Conservation (phyloP, 2,329 filamentous ascomycete species). For the Aspergillus sp. region DNA sequence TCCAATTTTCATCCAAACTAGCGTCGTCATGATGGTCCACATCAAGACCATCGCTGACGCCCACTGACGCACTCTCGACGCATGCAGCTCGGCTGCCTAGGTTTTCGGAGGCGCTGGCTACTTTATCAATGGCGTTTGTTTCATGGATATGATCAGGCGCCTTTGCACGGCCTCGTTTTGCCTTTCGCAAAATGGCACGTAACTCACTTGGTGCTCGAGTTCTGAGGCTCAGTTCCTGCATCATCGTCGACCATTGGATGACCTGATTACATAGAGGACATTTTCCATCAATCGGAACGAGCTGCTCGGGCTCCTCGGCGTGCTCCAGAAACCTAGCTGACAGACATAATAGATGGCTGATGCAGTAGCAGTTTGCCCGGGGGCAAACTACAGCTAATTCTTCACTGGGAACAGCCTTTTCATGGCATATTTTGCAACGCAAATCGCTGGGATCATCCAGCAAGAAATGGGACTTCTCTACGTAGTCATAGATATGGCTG, state of each 20-base stretch:
- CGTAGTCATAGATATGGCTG: conserved; percentile 48
- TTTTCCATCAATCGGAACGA: conserved; percentile 68
- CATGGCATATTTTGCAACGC: conserved; percentile 55
- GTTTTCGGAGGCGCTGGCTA: neutral
- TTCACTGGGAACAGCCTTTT: conserved; percentile 37
- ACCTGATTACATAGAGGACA: conserved; percentile 70
- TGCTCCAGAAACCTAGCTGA: conserved; percentile 54
- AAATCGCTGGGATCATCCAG: conserved; percentile 41
- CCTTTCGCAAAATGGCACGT: conserved; percentile 64
- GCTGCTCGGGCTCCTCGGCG: conserved; percentile 34
- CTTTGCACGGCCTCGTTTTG: conserved; percentile 29
- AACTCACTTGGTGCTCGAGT: conserved; percentile 70
- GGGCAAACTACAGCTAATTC: conserved; percentile 57
- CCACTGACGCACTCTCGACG: conserved; percentile 24
- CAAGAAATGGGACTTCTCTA: conserved; percentile 54
- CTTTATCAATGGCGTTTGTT: neutral
- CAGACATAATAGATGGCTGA: conserved; percentile 60
- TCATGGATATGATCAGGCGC: neutral
- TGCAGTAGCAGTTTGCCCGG: conserved; percentile 47
- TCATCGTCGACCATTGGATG: conserved; percentile 73
- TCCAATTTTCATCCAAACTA: conserved; percentile 39
- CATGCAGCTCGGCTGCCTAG: neutral
- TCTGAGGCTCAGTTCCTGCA: conserved; percentile 78
- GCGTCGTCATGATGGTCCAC: conserved; percentile 26
- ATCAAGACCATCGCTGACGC: conserved; percentile 20